These are phyloP conservation scores for Psilocybe subaeruginosa DNA, from an alignment of 768 basidiomycete species.

Conservation along the genomic window DNA sequence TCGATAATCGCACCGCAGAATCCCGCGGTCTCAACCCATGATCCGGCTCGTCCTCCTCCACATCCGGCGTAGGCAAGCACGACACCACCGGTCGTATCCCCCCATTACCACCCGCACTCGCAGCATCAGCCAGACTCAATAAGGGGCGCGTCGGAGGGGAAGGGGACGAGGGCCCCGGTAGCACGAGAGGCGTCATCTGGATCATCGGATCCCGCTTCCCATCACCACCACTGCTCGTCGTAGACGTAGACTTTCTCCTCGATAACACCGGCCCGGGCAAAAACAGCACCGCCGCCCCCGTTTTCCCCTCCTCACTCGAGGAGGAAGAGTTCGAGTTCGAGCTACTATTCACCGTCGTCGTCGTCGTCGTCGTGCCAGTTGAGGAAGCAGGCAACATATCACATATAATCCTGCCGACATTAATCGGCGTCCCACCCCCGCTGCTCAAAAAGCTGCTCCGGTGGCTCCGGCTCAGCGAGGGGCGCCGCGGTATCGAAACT, in stretches of 20 bases:
- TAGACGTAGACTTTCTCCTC: conserved; percentile 1
- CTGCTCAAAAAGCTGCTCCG: conserved; percentile 14
- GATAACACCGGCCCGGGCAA: conserved; percentile 1
- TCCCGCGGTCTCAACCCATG: not conserved
- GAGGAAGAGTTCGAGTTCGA: conserved; percentile 4
- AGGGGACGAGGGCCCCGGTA: not conserved
- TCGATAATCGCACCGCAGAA: not conserved
- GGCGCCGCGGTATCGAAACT: conserved; percentile 4
- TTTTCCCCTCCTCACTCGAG: not conserved
- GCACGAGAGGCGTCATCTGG: conserved; percentile 3
- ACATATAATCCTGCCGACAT: conserved; percentile 41
- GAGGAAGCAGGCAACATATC: conserved; percentile 53
- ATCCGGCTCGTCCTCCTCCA: conserved; percentile 18
- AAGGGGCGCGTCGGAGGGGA: not conserved
- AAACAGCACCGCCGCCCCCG: not conserved
- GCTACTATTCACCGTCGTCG: too few species aligned
- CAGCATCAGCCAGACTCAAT: not conserved
- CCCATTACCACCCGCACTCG: not conserved
- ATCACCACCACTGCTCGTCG: not conserved
- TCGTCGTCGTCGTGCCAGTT: not conserved
- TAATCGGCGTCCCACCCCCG: conserved; percentile 8
- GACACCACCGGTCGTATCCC: conserved; percentile 10
- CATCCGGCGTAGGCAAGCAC: conserved; percentile 28
- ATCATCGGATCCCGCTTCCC: conserved; percentile 9
- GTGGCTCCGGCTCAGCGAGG: conserved; percentile 4